These are phyloP conservation scores for Draba incana DNA, from an alignment of 345 rosid species.

Conservation along the genomic window DNA sequence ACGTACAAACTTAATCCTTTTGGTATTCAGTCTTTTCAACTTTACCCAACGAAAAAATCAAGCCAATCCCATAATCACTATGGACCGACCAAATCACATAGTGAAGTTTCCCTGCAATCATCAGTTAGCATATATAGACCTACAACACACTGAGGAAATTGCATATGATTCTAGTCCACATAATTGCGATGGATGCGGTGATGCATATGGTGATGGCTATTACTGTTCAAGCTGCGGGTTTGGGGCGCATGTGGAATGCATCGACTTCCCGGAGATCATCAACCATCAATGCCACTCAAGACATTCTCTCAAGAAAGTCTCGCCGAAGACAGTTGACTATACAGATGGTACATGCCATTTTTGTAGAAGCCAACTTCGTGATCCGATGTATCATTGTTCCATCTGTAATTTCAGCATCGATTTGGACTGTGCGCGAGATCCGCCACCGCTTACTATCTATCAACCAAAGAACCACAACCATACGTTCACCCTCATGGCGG, in stretches of 20 bases:
- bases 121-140: no score
- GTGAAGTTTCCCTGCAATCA: no score
- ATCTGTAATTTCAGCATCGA: neutral
- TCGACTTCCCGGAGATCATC: neutral
- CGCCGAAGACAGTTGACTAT: neutral
- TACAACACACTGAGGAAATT: no score
- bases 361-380: neutral
- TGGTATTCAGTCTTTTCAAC: no score
- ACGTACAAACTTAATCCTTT: no score
- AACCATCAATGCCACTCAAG: neutral
- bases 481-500: neutral
- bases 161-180: no score
- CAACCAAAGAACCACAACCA: neutral
- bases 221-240: neutral
- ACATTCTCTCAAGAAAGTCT: neutral
- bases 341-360: neutral
- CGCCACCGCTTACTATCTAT: neutral
- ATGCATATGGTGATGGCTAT: neutral
- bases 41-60: no score
- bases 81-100: no score
- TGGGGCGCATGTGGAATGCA: neutral
- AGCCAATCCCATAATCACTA: no score
- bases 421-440: fast-evolving
- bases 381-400: neutral
- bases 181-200: neutral